Evolutionary conservation across 192 early-diverging fungal species (phyloP), one percentile per base, ranked within the genome.

Genomic region (Coemansia sp.): DNA sequence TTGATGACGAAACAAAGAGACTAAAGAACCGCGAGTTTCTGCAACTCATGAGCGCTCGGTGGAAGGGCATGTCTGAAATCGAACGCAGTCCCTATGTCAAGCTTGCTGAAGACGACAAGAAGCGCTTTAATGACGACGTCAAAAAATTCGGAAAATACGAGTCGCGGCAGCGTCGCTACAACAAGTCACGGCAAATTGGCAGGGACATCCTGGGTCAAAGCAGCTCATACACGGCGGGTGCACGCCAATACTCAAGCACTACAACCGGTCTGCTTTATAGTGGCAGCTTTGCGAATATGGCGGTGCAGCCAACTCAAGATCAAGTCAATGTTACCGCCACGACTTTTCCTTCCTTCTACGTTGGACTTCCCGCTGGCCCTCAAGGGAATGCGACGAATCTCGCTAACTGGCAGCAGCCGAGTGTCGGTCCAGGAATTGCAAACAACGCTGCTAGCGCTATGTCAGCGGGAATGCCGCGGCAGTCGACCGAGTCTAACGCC

Each of bases 21-120:
- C 76, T 85, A 60, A 85, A 85, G 63, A 85, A 85, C 77, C 79
- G 79, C 62, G 79, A 75, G 60, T 85, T 85, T 70, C 40, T 85
- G 42, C 79, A 74, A 67, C 68, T 85, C 59, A 85, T 85, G 84
- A 82, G 79, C 51, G 64, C 74, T 5, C 72, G 76, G 17, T 85
- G 84, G 84, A 81, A 82, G 50, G 37, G 29, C n/a, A 67, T 85
- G 70, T 40, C 76, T 6, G 77, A 79, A 13, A 66, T 68, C 11
- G 73, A 78, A 29, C 79, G 79, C 48, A 61, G 65, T 24, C 84
- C 84, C 0, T 85, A 77, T 57, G 35, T 75, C 29, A 61, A 51
- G 16, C 70, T 79, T 8, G 84, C 84, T 41, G 73, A 80, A 37
- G 70, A 63, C 48, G 84, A 85, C 75, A 77, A 81, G 36, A 73